Base-by-base conservation (phyloP, 192 early-diverging fungal genomes). In the Umbelopsis isabellina region DNA sequence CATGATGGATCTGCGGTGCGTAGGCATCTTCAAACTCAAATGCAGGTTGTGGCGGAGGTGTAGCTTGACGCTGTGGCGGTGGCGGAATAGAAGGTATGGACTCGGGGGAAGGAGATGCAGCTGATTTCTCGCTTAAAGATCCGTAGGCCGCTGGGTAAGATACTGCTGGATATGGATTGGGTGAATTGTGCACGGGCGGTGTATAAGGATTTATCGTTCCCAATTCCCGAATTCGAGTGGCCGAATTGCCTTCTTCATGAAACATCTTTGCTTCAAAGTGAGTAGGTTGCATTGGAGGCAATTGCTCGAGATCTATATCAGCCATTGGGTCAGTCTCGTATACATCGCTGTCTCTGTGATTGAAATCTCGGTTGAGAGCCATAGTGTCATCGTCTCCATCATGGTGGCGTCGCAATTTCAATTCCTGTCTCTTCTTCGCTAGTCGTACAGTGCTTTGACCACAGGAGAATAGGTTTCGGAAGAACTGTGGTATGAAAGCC, bases 401-500 rank as follows among this genome's bases (percentile, higher is more conserved):
- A 23, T 70, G 23, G 6, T 69, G 30, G 12, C 69, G 69, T 58
- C 58, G 50, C 44, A 73, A 70, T 27, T 67, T 51, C 18, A 73
- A 22, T 11, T 67, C n/a, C 4, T 68, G 71, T 33, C 76, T 48
- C 20, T 78, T 78, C 45, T 78, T 72, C 0, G 71, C 76, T 16
- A 78, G 67, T 27, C 35, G 27, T 41, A 73, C 71, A 7, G 71
- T 73, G 22, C 72, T 68, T 2, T 53, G 45, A 25, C 76, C 71
- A 69, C 76, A 78, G 16, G 49, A 23, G 20, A 78, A 51, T 0
- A 78, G 18, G 30, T 30, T 66, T 3, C 23, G 50, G 11, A 78
- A 13, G 46, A 78, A 78, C n/a, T 78, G 66, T 46, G 76, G 76
- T 12, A 78, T 69, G 47, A 73, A 78, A 2, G 68, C 65, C 47